Evolutionary conservation across 2,329 filamentous ascomycete genomes (phyloP), one percentile per base, ranked within the genome.

Genomic region (Talaromyces sp.): DNA sequence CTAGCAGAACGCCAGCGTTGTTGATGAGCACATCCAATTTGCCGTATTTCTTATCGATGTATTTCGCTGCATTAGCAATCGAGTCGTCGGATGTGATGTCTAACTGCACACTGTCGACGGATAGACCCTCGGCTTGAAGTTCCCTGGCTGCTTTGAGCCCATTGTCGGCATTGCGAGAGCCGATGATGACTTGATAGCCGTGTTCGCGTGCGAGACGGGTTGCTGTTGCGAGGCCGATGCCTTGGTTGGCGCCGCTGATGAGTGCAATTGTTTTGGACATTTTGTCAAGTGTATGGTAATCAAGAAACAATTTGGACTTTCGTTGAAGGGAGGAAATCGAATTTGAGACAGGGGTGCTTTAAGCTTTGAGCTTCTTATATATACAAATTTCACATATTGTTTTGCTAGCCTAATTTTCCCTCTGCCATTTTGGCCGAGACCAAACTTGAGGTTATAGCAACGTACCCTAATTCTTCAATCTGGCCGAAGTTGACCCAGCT

Each of bases 61-160:
- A 34, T 17, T 63, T 36, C 0, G 62, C 68, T 4, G 71, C 71
- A 15, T 45, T 29, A 11, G 68, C 34, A 34, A 79, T 78, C 2
- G 75, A 76, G 0, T 67, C 63, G 51, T 79, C 75, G 49, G 70
- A 61, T 3, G 72, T 72, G n/a, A 76, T 70, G 61, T 80, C 78
- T 10, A 66, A 17, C 27, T 66, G 64, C 2, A 66, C 51, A 13
- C 64, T 66, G 5, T 58, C 59, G 22, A 63, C 64, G 1, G 64
- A 40, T 7, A 63, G 60, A 19, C 60, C 59, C 19, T 66, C 53
- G 11, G 22, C 51, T 62, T 45, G 43, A 10, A 66, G 59, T 10
- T 63, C 31, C 27, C 49, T 34, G 27, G 64, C 64, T 59, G 43
- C 59, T 51, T 66, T 62, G 22, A 25, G 10, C 13, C 64, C 64